Percentiles rank a stretch among this genome's conserved stretches.
Evolutionary conservation across 176 grass and related monocot genomes (phyloP).

Genomic region (Pharus latifolius): DNA sequence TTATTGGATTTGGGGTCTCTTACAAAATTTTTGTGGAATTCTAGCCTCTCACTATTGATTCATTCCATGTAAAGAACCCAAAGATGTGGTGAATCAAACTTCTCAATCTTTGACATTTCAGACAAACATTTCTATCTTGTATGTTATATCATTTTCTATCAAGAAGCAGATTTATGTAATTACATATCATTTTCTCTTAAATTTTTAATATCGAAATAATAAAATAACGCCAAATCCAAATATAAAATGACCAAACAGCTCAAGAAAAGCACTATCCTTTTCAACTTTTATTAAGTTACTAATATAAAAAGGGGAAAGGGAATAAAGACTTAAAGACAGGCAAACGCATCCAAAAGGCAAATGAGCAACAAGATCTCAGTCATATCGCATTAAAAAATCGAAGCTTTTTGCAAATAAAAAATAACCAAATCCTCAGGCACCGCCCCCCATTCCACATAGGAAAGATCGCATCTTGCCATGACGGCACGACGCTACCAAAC

Average conservation of each 20-base stretch:
- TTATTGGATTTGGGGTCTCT: no score
- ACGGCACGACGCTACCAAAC: not conserved
- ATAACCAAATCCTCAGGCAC: not conserved
- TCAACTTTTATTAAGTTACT: not conserved
- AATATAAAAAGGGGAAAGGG: conserved; percentile 10
- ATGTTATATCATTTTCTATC: not conserved
- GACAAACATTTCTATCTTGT: not conserved
- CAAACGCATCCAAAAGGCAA: not conserved
- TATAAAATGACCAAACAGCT: conserved; percentile 26
- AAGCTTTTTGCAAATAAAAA: not conserved
- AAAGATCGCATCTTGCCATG: not conserved
- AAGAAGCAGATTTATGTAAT: not conserved
- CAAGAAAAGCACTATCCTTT: not conserved
- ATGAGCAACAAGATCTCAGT: not conserved
- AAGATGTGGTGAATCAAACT: not conserved
- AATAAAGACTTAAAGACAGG: no score
- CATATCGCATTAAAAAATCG: not conserved
- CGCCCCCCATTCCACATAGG: not conserved
- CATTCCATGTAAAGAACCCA: not conserved
- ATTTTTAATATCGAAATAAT: not conserved
- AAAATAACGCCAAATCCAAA: not conserved
- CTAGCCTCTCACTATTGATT: not conserved
- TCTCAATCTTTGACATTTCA: not conserved
- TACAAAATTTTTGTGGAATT: no score
- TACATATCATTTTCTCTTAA: no score